Percentiles rank a stretch among this genome's conserved stretches.
Evolutionary conservation across 1,139 yeast genomes (phyloP).

Genomic region (Blastobotrys arbuscula): DNA sequence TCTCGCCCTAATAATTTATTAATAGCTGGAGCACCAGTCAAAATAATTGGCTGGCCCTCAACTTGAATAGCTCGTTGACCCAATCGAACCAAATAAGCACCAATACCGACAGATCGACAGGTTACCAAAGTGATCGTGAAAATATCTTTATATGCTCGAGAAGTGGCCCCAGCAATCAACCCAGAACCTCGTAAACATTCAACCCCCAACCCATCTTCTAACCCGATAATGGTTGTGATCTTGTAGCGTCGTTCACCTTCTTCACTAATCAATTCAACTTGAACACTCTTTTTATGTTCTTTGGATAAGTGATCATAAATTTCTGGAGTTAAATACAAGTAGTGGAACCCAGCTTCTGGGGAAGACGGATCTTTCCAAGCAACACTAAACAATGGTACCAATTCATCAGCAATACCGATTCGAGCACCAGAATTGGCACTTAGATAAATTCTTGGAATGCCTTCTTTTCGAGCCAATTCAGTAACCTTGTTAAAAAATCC

Average conservation of each 20-base stretch:
- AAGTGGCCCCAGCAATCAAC: constrained; percentile 96
- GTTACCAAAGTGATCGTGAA: constrained; percentile 95
- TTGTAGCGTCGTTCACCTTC: constrained; percentile 76
- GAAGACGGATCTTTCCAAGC: constrained; percentile 79
- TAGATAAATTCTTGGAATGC: constrained; percentile 90
- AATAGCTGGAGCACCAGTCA: constrained; percentile 98
- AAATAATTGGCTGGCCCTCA: constrained; percentile 96
- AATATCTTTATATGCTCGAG: constrained; percentile 94
- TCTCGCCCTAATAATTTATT: constrained; percentile 95
- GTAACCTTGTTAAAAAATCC: constrained; percentile 86
- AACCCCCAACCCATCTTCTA: constrained; percentile 95
- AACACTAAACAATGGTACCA: constrained; percentile 81
- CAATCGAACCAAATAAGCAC: constrained; percentile 94
- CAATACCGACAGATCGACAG: constrained; percentile 98
- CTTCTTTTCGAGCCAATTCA: constrained; percentile 80
- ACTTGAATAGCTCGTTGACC: constrained; percentile 99
- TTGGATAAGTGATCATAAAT: constrained; percentile 57
- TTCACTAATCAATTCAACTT: constrained; percentile 77
- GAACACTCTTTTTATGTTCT: constrained; percentile 52
- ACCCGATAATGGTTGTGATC: constrained; percentile 82
- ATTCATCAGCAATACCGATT: constrained; percentile 95
- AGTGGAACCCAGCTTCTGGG: constrained; percentile 83
- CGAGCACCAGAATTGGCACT: constrained; percentile 99
- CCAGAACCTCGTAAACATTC: constrained; percentile 98
- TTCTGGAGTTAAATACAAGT: constrained; percentile 73